Base-by-base conservation (phyloP, 441 rosid species). In the Geranium incanum region DNA sequence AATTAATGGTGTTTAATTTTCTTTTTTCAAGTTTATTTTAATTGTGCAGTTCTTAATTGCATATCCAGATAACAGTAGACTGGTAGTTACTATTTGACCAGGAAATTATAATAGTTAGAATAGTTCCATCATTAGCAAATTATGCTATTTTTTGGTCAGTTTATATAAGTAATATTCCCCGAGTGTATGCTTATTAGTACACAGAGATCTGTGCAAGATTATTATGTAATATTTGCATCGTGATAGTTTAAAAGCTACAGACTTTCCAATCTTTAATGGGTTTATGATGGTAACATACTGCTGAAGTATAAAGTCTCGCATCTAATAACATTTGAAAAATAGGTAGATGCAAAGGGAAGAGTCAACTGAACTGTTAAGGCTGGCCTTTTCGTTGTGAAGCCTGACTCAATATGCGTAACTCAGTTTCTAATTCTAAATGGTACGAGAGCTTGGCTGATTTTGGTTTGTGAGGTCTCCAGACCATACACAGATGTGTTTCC, bases 61-160 rank as follows among this genome's bases (percentile, higher is more conserved):
- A 55, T 55, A 15, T n/a, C 16, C 62, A 55, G 19, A 13, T 55
- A 41, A 55, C 16, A 55, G 15, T 55, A n/a, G 18, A 16, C 62
- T 55, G 23, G 21, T 6, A 4, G 16, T n/a, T 15, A 55, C 21
- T 57, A 21, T 19, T 23, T 15, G 16, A 18, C 63, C 11, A 57
- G 18, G 19, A 18, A 57, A 57, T 57, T 57, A 57, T 16, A 57
- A 57, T 3, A 57, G 9, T 57, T 15, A 57, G 63, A 57, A 6
- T 57, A 6, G 63, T 57, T 5, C 19, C 21, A 19, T 19, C 18
- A 57, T 57, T 57, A 57, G 28, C 7, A 57, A 57, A 57, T 18
- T 57, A 57, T 15, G 19, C 63, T 57, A 57, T 57, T 6, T 16
- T 57, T 57, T 57, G 63, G 63, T 57, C 63, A 57, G 21, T 21